Percentiles rank a stretch among this genome's conserved stretches.
Evolutionary conservation across 306 rosid genomes (phyloP).

Genomic region (Hylodesmum podocarpum): DNA sequence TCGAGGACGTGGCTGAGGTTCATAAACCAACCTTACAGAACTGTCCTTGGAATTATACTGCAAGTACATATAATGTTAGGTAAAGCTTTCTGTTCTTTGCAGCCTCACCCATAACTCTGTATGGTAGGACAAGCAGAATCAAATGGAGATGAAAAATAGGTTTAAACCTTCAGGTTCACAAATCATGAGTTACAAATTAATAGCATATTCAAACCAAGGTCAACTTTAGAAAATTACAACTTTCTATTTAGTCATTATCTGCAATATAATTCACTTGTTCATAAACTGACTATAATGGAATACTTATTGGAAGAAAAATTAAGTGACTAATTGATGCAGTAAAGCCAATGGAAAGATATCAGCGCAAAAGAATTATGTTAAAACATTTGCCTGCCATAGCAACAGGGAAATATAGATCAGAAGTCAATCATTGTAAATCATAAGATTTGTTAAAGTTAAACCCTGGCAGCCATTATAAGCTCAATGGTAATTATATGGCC

Average conservation of each 20-base stretch:
- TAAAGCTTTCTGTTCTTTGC: slow-evolving; percentile 12
- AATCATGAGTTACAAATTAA: not conserved
- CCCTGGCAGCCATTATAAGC: not conserved
- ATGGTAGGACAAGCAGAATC: not conserved
- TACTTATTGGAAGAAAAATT: not conserved
- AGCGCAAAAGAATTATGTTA: not conserved
- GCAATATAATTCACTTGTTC: not conserved
- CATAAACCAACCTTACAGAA: slow-evolving; percentile 91
- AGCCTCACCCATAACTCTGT: not conserved
- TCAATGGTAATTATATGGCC: not conserved
- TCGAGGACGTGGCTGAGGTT: slow-evolving; percentile 95
- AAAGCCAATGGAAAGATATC: not conserved
- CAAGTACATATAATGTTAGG: slow-evolving; percentile 41
- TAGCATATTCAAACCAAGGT: not conserved
- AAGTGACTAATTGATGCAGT: not conserved
- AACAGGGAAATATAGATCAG: not conserved
- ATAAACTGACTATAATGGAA: not conserved
- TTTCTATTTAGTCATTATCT: not conserved
- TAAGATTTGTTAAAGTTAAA: not conserved
- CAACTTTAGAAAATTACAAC: not conserved
- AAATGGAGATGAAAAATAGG: not conserved
- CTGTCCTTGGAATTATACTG: slow-evolving; percentile 95
- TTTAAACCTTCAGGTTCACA: not conserved
- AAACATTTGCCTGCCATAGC: slow-evolving; percentile 1
- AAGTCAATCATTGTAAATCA: not conserved